These are phyloP conservation scores for Castanea crenata DNA, from an alignment of 306 rosid species.

Conservation along the genomic window DNA sequence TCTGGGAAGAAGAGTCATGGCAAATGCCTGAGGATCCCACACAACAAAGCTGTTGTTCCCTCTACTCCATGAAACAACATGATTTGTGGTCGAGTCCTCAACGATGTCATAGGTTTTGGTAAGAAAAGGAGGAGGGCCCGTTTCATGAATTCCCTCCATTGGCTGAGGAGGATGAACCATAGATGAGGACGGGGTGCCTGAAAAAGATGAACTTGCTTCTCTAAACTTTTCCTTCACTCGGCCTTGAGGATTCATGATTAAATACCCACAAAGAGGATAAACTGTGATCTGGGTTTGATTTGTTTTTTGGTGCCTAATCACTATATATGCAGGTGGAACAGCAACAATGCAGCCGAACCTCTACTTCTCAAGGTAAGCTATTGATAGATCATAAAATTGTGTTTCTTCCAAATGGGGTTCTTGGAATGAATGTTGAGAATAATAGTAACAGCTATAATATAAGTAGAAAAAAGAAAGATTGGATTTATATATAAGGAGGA, in stretches of 20 bases:
- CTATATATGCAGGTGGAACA: neutral
- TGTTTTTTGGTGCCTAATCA: neutral
- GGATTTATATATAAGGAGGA: neutral
- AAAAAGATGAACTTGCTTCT: constrained; percentile 22
- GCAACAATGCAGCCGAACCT: neutral
- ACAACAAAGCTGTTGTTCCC: constrained; percentile 82
- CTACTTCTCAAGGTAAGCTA: neutral
- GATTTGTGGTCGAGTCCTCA: constrained; percentile 62
- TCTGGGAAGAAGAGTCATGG: constrained; percentile 67
- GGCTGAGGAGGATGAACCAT: constrained; percentile 45
- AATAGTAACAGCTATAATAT: neutral
- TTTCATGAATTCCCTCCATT: constrained; percentile 57
- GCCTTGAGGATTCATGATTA: constrained; percentile 38
- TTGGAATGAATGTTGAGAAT: neutral
- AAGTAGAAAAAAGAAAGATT: neutral
- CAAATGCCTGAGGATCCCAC: constrained; percentile 79
- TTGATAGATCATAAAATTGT: neutral
- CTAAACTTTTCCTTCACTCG: constrained; percentile 47
- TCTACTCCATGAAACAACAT: constrained; percentile 74
- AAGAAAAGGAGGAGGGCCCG: constrained; percentile 89
- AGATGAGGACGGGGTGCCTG: neutral
- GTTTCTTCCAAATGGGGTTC: constrained; percentile 1
- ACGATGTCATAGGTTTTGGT: constrained; percentile 80
- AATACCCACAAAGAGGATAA: neutral
- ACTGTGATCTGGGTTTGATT: constrained; percentile 29